Evolutionary conservation across 2,329 filamentous ascomycete genomes (phyloP).

Genomic region (Teratosphaeriaceae sp.): DNA sequence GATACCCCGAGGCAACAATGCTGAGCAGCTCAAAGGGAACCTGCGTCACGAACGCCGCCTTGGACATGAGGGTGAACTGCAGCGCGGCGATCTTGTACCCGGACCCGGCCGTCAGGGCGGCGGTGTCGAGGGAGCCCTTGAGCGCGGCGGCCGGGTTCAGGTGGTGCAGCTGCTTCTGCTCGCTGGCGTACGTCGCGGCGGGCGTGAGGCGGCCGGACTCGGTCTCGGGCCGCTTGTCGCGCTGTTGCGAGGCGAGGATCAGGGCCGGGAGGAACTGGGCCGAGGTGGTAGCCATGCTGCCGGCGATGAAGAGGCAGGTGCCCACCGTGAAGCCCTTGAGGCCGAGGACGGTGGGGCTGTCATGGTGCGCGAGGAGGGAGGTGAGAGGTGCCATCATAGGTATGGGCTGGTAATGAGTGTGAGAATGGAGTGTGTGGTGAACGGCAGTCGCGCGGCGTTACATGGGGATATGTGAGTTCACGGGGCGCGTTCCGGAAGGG

Average conservation of each 20-base stretch:
- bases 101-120: constrained; percentile 12
- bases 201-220: constrained; percentile 13
- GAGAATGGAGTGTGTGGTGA: not conserved
- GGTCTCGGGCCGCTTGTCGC: not conserved
- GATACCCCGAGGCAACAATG: constrained; percentile 15
- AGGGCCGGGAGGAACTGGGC: constrained; percentile 18
- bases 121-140: constrained; percentile 5
- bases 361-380: constrained; percentile 3
- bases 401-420: not conserved
- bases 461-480: not conserved
- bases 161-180: constrained; percentile 7
- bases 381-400: constrained; percentile 2
- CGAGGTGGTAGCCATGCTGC: constrained; percentile 15
- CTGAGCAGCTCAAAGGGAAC: constrained; percentile 19
- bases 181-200: constrained; percentile 5
- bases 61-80: constrained; percentile 20
- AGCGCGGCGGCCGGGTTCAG: constrained; percentile 6
- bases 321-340: constrained; percentile 13
- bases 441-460: not conserved
- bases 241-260: constrained; percentile 8
- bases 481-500: not conserved
- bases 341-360: constrained; percentile 6
- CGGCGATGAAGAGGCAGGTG: constrained; percentile 15
- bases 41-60: constrained; percentile 15
- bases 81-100: constrained; percentile 23